Conservation (phyloP, 2,329 filamentous ascomycete species). For the Apiospora pterosperma region DNA sequence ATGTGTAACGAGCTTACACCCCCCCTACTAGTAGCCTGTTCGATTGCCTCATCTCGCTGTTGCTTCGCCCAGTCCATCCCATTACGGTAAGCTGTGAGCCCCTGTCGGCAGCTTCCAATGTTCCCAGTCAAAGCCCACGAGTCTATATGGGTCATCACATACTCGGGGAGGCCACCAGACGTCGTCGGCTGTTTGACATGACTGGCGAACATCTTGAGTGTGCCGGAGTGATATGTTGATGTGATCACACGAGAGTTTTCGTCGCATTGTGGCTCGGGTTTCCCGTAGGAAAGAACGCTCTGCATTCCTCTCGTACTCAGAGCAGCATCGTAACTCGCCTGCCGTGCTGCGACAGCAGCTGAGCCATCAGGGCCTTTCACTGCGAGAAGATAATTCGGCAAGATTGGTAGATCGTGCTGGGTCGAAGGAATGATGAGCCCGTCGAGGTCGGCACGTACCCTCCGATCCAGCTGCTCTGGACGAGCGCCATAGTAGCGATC, state of each 20-base stretch:
- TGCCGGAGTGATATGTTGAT: background rate
- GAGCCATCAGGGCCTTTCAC: slow-evolving; percentile 5
- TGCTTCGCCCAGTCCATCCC: background rate
- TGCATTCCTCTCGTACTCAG: slow-evolving; percentile 4
- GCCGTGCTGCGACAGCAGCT: slow-evolving; percentile 17
- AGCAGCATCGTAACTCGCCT: slow-evolving; percentile 19
- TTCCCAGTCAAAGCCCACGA: slow-evolving; percentile 4
- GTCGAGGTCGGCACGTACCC: slow-evolving; percentile 21
- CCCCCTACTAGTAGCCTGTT: background rate
- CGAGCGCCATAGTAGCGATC: slow-evolving; percentile 28
- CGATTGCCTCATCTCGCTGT: background rate
- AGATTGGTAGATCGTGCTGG: slow-evolving; percentile 15
- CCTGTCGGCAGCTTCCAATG: background rate
- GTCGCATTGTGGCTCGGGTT: background rate
- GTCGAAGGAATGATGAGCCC: slow-evolving; percentile 26
- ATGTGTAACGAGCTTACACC: too few relatives aligned
- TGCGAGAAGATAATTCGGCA: slow-evolving; percentile 16
- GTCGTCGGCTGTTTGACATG: background rate
- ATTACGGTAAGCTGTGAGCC: background rate
- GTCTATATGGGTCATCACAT: slow-evolving; percentile 4
- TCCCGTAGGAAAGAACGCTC: slow-evolving; percentile 7
- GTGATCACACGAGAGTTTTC: background rate
- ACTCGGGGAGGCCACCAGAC: background rate
- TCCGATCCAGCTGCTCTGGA: slow-evolving; percentile 23
- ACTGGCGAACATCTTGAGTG: background rate